phyloP scores from a whole-genome alignment of 1,284 basidiomycete species.

The Ustanciosporium gigantosporum region DNA sequence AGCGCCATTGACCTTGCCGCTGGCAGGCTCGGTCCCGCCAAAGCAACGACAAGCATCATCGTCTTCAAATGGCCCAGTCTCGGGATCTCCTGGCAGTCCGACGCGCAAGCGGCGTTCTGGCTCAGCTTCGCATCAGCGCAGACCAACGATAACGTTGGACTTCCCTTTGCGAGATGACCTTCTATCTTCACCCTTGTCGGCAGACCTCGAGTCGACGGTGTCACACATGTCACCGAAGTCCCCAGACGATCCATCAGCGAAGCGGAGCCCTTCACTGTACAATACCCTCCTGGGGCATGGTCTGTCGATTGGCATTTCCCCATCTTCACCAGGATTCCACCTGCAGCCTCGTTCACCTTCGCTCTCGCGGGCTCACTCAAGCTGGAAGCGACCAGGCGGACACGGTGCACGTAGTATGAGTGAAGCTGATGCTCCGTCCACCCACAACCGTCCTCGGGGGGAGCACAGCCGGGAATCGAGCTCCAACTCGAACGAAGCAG shows the following conservation, averaged over 20 bases:
- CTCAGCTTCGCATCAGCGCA: constrained; percentile 2
- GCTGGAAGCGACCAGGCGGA: background rate
- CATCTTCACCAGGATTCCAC: constrained; percentile 57
- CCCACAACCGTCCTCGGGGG: background rate
- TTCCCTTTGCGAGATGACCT: constrained; percentile 31
- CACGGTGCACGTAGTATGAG: background rate
- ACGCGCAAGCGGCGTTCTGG: background rate
- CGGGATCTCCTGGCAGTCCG: no score
- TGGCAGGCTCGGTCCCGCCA: background rate
- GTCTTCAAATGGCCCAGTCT: no score
- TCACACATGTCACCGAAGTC: no score
- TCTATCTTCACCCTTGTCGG: constrained; percentile 6
- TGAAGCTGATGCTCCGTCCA: background rate
- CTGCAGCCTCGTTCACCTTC: constrained; percentile 31
- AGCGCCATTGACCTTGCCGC: constrained; percentile 3
- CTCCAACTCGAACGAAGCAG: background rate
- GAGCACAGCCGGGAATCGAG: no score
- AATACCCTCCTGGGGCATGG: constrained; percentile 52
- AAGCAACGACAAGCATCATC: background rate
- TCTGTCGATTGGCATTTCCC: constrained; percentile 54
- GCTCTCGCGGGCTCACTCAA: background rate
- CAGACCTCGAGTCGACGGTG: no score
- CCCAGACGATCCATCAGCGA: background rate
- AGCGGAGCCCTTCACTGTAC: constrained; percentile 25
- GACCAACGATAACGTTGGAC: constrained; percentile 44